Conservation (phyloP, 1,284 basidiomycete species). For the Exobasidium cylindrosporum region DNA sequence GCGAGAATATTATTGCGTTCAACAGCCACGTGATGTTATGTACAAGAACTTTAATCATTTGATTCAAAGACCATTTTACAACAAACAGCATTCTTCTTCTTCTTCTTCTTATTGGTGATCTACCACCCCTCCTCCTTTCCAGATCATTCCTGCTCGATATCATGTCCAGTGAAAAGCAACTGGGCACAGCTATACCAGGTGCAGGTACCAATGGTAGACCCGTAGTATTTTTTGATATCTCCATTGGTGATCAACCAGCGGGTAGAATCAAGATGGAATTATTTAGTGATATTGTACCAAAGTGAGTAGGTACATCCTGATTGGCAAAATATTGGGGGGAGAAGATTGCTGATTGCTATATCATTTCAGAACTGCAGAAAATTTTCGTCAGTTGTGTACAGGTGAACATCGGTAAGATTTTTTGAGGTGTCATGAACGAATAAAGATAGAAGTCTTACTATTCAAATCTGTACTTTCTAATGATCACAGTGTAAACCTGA, state of each 20-base stretch:
- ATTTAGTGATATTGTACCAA: conserved; percentile 84
- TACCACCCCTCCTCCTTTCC: not conserved
- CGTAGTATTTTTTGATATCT: conserved; percentile 87
- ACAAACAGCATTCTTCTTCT: not conserved
- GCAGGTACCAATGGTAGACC: conserved; percentile 60
- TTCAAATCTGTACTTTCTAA: not conserved
- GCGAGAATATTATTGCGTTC: too few relatives aligned
- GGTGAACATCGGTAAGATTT: conserved; percentile 71
- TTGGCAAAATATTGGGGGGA: not conserved
- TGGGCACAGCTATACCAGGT: conserved; percentile 21
- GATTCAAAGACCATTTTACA: too few relatives aligned
- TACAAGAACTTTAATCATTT: too few relatives aligned
- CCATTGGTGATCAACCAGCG: conserved; percentile 61
- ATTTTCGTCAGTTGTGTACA: conserved; percentile 87
- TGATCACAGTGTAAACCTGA: conserved; percentile 51
- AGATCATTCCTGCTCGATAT: too few relatives aligned
- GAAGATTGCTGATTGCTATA: not conserved
- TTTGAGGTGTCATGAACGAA: too few relatives aligned
- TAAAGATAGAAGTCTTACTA: too few relatives aligned
- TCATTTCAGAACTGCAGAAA: conserved; percentile 64
- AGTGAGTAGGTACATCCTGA: conserved; percentile 60
- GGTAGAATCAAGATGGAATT: conserved; percentile 77
- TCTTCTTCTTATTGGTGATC: not conserved
- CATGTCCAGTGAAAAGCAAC: conserved; percentile 1
- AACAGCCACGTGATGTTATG: too few relatives aligned